Conservation (phyloP, 371 early-diverging fungal genomes). For the Thermomucor indicae-seudaticae region DNA sequence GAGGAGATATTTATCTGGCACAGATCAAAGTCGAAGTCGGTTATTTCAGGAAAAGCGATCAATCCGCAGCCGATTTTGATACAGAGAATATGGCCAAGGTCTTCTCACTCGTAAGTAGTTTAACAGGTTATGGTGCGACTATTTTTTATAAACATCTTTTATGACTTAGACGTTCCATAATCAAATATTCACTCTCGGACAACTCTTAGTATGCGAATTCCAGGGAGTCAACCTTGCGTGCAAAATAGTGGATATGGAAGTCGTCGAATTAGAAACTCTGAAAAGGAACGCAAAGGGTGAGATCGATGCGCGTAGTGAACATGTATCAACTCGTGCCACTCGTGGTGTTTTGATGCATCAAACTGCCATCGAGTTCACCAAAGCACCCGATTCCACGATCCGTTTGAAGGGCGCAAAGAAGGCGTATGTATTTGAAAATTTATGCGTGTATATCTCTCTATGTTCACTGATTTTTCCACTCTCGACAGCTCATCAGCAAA, state of each 20-base stretch:
- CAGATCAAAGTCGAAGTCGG: constrained; percentile 70
- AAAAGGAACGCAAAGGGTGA: constrained; percentile 40
- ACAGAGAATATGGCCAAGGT: constrained; percentile 68
- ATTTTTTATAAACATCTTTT: background rate
- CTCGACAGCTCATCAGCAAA: constrained; percentile 47
- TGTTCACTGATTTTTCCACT: background rate
- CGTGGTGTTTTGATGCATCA: constrained; percentile 77
- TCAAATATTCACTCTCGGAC: constrained; percentile 73
- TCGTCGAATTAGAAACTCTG: constrained; percentile 61
- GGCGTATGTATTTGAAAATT: constrained; percentile 33
- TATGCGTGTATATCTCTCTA: background rate
- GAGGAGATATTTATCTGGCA: constrained; percentile 64
- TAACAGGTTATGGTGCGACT: background rate
- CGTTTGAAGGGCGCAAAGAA: constrained; percentile 66
- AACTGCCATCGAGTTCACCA: constrained; percentile 66
- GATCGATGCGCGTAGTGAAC: constrained; percentile 23
- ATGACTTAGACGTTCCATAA: constrained; percentile 54
- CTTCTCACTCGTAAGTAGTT: constrained; percentile 51
- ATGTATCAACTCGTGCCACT: constrained; percentile 10
- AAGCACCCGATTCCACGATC: constrained; percentile 69
- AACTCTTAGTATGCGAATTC: constrained; percentile 78
- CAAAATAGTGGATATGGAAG: constrained; percentile 51
- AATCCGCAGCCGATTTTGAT: constrained; percentile 62
- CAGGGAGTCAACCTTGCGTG: constrained; percentile 69
- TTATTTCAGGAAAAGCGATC: constrained; percentile 52